phyloP scores from a whole-genome alignment of 148 eudicot genomes.

The Mesembryanthemum crystallinum region DNA sequence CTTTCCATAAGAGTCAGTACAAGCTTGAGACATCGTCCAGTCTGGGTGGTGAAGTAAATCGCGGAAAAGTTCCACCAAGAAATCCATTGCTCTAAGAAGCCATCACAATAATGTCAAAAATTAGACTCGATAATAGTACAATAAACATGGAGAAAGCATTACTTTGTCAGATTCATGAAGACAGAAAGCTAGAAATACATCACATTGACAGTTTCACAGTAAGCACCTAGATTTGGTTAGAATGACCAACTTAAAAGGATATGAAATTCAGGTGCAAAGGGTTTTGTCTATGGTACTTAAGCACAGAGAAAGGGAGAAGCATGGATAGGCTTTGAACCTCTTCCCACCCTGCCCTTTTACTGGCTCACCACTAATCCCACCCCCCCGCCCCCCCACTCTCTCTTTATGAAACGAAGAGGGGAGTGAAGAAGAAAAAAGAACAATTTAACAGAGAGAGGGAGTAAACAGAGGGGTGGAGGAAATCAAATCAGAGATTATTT shows the following conservation, averaged over 20 bases:
- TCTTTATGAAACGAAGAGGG: no score
- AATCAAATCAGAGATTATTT: background rate
- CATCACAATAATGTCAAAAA: slow-evolving; percentile 12
- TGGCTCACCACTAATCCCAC: background rate
- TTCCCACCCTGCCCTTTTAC: no score
- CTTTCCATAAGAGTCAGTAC: slow-evolving; percentile 76
- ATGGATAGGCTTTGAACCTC: no score
- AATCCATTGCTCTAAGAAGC: slow-evolving; percentile 79
- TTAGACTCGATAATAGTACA: background rate
- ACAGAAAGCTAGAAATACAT: background rate
- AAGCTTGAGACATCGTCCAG: slow-evolving; percentile 78
- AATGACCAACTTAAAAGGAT: background rate
- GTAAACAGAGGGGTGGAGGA: background rate
- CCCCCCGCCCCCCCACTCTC: no score
- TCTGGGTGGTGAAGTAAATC: slow-evolving; percentile 67
- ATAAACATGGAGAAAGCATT: background rate
- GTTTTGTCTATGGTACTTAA: background rate
- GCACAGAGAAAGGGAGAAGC: background rate
- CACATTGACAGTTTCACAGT: background rate
- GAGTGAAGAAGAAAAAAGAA: background rate
- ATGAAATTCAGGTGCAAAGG: background rate
- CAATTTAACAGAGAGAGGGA: background rate
- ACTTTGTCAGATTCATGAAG: background rate
- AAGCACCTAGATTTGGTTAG: background rate
- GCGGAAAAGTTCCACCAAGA: slow-evolving; percentile 74